phyloP scores from a whole-genome alignment of 768 basidiomycete species.

The Naganishia onofrii region DNA sequence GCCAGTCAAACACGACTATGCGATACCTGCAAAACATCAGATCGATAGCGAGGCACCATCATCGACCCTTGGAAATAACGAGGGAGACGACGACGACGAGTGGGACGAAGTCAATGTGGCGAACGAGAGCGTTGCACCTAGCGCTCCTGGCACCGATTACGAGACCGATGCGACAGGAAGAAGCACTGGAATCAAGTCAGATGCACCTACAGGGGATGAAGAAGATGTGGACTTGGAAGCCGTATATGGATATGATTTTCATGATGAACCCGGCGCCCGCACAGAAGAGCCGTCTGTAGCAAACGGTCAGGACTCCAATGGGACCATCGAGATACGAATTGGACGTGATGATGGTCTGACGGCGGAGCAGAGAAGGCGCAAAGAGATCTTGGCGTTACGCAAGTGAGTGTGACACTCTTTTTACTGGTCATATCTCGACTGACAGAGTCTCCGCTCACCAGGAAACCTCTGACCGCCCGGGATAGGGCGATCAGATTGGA shows the following conservation, averaged over 20 bases:
- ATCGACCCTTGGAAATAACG: background rate
- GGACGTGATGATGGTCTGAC: conserved; percentile 25
- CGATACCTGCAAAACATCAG: background rate
- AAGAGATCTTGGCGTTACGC: conserved; percentile 16
- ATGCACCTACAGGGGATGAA: conserved; percentile 20
- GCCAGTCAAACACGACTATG: conserved; percentile 13
- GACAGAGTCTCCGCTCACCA: background rate
- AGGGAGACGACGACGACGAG: conserved; percentile 28
- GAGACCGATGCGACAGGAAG: conserved; percentile 24
- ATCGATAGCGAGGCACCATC: background rate
- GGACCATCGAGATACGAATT: conserved; percentile 24
- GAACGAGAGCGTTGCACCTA: background rate
- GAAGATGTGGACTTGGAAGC: conserved; percentile 25
- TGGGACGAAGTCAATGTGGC: conserved; percentile 30
- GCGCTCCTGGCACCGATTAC: conserved; percentile 10
- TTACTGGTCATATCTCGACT: background rate
- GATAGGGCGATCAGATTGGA: conserved; percentile 74
- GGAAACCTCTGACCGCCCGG: conserved; percentile 50
- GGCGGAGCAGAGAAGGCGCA: conserved; percentile 8
- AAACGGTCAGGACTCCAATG: background rate
- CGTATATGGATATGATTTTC: conserved; percentile 30
- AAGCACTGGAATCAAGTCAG: conserved; percentile 4
- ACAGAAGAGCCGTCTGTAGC: background rate
- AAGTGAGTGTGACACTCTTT: background rate
- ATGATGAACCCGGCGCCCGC: conserved; percentile 15